Evolutionary conservation across 306 rosid genomes (phyloP).

Genomic region (Casuarina glauca): DNA sequence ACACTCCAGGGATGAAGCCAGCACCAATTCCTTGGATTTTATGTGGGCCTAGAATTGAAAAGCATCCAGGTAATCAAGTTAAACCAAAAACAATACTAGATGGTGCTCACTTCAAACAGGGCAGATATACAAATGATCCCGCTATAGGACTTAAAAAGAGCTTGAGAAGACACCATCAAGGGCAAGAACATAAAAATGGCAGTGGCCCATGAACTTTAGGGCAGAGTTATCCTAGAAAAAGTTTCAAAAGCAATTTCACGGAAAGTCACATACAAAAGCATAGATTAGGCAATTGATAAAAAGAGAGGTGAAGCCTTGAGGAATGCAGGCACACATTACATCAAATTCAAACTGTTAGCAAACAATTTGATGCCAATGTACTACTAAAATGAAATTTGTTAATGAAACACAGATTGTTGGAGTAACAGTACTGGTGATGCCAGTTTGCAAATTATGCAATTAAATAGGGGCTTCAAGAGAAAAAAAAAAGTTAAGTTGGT

Average conservation of each 20-base stretch:
- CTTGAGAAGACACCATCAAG: background rate
- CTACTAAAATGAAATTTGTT: background rate
- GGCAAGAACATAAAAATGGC: background rate
- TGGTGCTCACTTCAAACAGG: background rate
- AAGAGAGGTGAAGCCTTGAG: background rate
- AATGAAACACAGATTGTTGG: background rate
- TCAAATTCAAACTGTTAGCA: background rate
- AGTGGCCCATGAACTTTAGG: background rate
- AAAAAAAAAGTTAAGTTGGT: background rate
- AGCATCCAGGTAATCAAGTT: slow-evolving; percentile 27
- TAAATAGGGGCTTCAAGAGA: background rate
- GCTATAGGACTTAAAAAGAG: background rate
- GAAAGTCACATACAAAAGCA: background rate
- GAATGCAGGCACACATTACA: background rate
- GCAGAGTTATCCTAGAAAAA: background rate
- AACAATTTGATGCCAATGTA: background rate
- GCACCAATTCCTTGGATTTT: slow-evolving; percentile 99
- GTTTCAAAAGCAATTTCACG: background rate
- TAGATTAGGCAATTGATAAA: background rate
- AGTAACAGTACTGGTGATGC: background rate
- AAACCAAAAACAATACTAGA: background rate
- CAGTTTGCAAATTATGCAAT: background rate
- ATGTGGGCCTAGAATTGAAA: slow-evolving; percentile 72
- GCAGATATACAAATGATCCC: background rate
- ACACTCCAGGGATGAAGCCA: slow-evolving; percentile 94